Percentiles rank a stretch among this genome's conserved stretches.
These are phyloP conservation scores for Amanita exitialis DNA, from an alignment of 768 basidiomycete species.

Conservation along the genomic window DNA sequence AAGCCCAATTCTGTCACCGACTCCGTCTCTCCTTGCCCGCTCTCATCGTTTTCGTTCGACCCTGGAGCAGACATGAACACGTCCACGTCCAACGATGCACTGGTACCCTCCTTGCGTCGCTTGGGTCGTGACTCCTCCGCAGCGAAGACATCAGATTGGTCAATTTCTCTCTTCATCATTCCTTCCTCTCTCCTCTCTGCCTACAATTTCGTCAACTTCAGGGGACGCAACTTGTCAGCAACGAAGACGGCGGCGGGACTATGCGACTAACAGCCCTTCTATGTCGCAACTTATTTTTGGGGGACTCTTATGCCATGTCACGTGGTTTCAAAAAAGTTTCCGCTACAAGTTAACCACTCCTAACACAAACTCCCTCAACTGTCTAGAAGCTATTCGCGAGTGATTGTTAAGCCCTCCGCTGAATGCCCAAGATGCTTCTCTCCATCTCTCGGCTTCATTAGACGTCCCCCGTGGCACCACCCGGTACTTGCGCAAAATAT, in stretches of 20 bases:
- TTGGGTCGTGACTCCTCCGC: slow-evolving; percentile 34
- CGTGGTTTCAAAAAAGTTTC: slow-evolving; percentile 1
- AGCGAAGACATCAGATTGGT: slow-evolving; percentile 22
- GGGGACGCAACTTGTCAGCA: background rate
- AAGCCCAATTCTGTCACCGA: slow-evolving; percentile 57
- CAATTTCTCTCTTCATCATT: slow-evolving; percentile 30
- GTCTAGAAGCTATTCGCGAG: slow-evolving; percentile 42
- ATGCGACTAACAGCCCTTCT: slow-evolving; percentile 1
- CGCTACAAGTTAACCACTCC: slow-evolving; percentile 22
- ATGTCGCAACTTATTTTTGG: slow-evolving; percentile 7
- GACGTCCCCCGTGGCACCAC: background rate
- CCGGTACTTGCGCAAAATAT: slow-evolving; percentile 38
- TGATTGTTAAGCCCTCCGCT: slow-evolving; percentile 68
- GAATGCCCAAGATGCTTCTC: slow-evolving; percentile 54
- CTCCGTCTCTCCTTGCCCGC: slow-evolving; percentile 17
- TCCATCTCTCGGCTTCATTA: slow-evolving; percentile 8
- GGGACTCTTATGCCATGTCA: background rate
- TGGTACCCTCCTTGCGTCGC: slow-evolving; percentile 29
- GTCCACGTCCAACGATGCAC: slow-evolving; percentile 30
- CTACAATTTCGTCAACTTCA: background rate
- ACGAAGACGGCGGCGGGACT: background rate
- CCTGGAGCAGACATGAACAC: slow-evolving; percentile 22
- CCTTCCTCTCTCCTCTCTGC: background rate
- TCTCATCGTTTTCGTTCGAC: slow-evolving; percentile 11
- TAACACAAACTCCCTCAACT: slow-evolving; percentile 37